These are phyloP conservation scores for Carex littledalei DNA, from an alignment of 176 grass and related monocot genomes.

Conservation along the genomic window DNA sequence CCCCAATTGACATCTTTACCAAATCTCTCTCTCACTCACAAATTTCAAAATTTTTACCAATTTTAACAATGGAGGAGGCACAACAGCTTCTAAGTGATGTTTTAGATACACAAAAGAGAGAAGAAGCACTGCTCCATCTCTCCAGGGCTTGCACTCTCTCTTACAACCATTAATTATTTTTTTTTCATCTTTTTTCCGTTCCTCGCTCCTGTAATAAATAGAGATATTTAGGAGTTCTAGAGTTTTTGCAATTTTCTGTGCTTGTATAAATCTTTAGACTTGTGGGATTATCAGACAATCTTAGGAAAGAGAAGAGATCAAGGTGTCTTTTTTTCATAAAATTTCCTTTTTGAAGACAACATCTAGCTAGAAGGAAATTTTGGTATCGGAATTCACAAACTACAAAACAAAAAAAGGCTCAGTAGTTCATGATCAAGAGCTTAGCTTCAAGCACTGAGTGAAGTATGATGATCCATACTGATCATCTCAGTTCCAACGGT, in stretches of 20 bases:
- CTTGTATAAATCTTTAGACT: background rate
- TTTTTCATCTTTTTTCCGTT: background rate
- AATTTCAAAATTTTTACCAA: background rate
- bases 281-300: background rate
- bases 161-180: background rate
- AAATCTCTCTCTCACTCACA: background rate
- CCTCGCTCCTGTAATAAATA: background rate
- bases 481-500: background rate
- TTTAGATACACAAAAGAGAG: conserved; percentile 16
- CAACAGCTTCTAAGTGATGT: conserved; percentile 9
- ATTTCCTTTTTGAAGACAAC: background rate
- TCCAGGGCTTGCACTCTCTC: conserved; percentile 6
- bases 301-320: background rate
- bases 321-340: background rate
- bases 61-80: conserved; percentile 11
- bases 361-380: background rate
- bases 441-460: background rate
- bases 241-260: background rate
- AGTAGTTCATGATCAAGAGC: background rate
- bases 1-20: background rate
- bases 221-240: background rate
- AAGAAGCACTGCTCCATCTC: conserved; percentile 24
- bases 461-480: background rate
- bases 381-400: background rate
- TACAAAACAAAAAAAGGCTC: background rate